phyloP scores from a whole-genome alignment of 2,329 filamentous ascomycete genomes.

The Magnaporthales sp. region DNA sequence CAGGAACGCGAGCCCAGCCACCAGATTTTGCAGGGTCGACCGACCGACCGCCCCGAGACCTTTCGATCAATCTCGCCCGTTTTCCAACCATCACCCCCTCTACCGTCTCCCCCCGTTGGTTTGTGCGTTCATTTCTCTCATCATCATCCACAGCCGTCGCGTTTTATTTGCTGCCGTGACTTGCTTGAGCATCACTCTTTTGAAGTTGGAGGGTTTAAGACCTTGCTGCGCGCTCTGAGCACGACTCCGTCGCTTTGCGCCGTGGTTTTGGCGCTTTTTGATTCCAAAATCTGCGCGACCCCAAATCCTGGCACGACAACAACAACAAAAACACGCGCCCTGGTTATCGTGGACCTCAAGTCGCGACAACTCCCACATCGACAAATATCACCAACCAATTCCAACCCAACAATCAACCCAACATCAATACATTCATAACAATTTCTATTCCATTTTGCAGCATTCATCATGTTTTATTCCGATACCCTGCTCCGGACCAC shows the following conservation, averaged over 20 bases:
- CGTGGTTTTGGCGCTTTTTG: not conserved
- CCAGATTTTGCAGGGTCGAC: not conserved
- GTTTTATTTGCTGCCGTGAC: not conserved
- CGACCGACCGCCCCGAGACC: not conserved
- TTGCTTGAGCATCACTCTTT: not conserved
- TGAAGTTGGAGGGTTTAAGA: not conserved
- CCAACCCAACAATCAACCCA: not conserved
- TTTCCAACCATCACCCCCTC: not conserved
- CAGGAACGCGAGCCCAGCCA: not conserved
- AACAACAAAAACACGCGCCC: constrained; percentile 1
- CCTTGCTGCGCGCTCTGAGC: not conserved
- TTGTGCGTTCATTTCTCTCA: not conserved
- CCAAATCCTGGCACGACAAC: not conserved
- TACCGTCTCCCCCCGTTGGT: not conserved
- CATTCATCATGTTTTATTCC: constrained; percentile 79
- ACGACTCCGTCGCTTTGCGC: not conserved
- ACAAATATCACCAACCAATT: not conserved
- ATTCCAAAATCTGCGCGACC: not conserved
- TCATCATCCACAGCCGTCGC: not conserved
- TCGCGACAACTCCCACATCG: not conserved
- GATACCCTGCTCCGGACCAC: constrained; percentile 94
- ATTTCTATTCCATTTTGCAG: not conserved
- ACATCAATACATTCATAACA: not conserved
- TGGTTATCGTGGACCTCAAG: not conserved
- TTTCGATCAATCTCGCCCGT: not conserved